A percentile compares a stretch with the other conserved stretches of the same genome.
phyloP scores from a whole-genome alignment of 75 land plant genomes.

The Pinus taeda region DNA sequence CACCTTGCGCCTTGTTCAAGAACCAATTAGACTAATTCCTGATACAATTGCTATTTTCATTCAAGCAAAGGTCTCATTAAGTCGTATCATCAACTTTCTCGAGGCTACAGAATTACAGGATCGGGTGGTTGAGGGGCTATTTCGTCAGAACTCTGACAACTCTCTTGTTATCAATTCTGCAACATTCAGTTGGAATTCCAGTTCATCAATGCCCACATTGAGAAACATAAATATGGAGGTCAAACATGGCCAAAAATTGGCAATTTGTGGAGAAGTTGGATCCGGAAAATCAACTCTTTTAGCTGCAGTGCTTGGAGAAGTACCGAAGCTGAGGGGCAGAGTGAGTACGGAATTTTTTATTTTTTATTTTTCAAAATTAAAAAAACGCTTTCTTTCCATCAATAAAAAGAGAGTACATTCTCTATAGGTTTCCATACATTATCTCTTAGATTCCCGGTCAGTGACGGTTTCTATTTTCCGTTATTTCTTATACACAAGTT shows the following conservation, averaged over 20 bases:
- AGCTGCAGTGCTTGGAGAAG: constrained; percentile 41
- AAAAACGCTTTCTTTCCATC: too few relatives aligned
- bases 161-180: constrained; percentile 11
- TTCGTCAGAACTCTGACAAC: neutral
- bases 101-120: constrained; percentile 28
- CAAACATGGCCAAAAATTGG: constrained; percentile 21
- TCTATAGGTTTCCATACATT: too few relatives aligned
- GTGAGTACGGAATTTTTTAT: constrained; percentile 20
- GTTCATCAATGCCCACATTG: neutral
- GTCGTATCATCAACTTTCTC: constrained; percentile 42
- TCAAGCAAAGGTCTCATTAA: constrained; percentile 64
- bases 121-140: constrained; percentile 10
- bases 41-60: constrained; percentile 56
- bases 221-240: constrained; percentile 3
- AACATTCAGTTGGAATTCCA: constrained; percentile 17
- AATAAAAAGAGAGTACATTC: too few relatives aligned
- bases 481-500: too few relatives aligned
- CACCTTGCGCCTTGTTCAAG: constrained; percentile 74
- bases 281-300: constrained; percentile 49
- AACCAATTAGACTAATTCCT: constrained; percentile 62
- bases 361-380: too few relatives aligned
- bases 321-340: constrained; percentile 28
- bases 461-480: too few relatives aligned
- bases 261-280: constrained; percentile 48
- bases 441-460: too few relatives aligned